These are phyloP conservation scores for Citrus trifoliata DNA, from an alignment of 345 rosid genomes.

Conservation along the genomic window DNA sequence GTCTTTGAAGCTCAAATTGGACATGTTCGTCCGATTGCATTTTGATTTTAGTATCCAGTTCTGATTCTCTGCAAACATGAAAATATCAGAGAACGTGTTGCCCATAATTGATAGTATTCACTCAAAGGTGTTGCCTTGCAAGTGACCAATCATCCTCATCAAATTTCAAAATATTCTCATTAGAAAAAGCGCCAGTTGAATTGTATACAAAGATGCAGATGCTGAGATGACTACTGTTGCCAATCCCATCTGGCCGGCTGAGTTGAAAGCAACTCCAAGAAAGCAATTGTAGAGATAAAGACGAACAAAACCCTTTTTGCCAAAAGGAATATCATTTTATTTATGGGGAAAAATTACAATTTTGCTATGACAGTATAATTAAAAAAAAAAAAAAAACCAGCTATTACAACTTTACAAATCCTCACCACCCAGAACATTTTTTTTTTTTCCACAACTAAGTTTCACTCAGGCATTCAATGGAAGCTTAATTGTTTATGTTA, in stretches of 20 bases:
- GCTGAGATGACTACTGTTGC: slow-evolving; percentile 3
- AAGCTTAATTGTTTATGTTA: slow-evolving; percentile 28
- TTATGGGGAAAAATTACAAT: slow-evolving; percentile 29
- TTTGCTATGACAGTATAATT: slow-evolving; percentile 28
- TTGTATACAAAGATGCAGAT: slow-evolving; percentile 24
- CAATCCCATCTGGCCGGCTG: background rate
- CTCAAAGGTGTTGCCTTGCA: slow-evolving; percentile 2
- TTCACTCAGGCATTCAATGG: slow-evolving; percentile 18
- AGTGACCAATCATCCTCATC: slow-evolving; percentile 13
- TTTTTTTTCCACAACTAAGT: slow-evolving; percentile 18
- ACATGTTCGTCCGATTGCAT: too few relatives aligned
- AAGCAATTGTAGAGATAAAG: slow-evolving; percentile 7
- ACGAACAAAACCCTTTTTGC: slow-evolving; percentile 11
- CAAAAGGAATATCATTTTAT: slow-evolving; percentile 30
- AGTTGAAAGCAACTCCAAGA: background rate
- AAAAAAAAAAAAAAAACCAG: slow-evolving; percentile 33
- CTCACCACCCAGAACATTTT: slow-evolving; percentile 23
- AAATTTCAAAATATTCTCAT: background rate
- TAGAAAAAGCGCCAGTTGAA: background rate
- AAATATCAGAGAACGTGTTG: background rate
- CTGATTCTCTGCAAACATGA: too few relatives aligned
- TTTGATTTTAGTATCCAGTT: too few relatives aligned
- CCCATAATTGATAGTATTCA: background rate
- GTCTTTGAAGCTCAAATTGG: too few relatives aligned
- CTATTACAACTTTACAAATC: slow-evolving; percentile 41